These are phyloP conservation scores for Eleusine indica DNA, from an alignment of 176 grass and related monocot genomes.

Conservation along the genomic window DNA sequence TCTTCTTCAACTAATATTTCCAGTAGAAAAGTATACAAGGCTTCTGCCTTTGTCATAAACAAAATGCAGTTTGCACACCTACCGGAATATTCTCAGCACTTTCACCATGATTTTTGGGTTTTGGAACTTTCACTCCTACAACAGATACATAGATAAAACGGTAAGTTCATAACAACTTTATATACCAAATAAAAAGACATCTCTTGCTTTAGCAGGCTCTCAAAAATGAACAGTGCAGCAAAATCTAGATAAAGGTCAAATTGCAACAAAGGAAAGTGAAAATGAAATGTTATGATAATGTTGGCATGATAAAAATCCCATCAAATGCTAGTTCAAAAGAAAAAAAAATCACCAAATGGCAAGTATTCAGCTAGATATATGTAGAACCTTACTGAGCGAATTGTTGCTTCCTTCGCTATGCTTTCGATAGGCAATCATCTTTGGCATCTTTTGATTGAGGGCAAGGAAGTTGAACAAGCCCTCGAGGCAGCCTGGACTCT, in stretches of 20 bases:
- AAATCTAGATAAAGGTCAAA: constrained; percentile 4
- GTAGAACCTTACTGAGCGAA: constrained; percentile 52
- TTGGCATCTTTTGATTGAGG: constrained; percentile 51
- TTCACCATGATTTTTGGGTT: constrained; percentile 35
- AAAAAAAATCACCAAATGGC: not conserved
- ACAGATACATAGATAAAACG: not conserved
- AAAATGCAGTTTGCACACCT: constrained; percentile 26
- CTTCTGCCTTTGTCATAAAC: constrained; percentile 15
- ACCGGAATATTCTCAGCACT: constrained; percentile 42
- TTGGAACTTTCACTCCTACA: constrained; percentile 59
- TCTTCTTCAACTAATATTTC: not conserved
- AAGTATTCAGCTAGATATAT: constrained; percentile 12
- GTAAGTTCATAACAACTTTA: constrained; percentile 12
- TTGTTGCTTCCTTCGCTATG: constrained; percentile 40
- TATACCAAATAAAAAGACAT: constrained; percentile 3
- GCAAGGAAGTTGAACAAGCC: constrained; percentile 69
- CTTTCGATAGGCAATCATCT: constrained; percentile 50
- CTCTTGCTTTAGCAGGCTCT: not conserved
- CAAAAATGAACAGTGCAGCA: not conserved
- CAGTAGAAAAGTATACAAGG: not conserved
- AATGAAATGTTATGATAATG: not conserved
- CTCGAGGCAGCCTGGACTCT: constrained; percentile 56
- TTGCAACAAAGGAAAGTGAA: not conserved
- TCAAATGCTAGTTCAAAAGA: not conserved
- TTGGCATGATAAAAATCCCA: not conserved